Percentiles rank a stretch among this genome's conserved stretches.
phyloP scores from a whole-genome alignment of 2,329 filamentous ascomycete species.

The Xylaria hypoxylon region DNA sequence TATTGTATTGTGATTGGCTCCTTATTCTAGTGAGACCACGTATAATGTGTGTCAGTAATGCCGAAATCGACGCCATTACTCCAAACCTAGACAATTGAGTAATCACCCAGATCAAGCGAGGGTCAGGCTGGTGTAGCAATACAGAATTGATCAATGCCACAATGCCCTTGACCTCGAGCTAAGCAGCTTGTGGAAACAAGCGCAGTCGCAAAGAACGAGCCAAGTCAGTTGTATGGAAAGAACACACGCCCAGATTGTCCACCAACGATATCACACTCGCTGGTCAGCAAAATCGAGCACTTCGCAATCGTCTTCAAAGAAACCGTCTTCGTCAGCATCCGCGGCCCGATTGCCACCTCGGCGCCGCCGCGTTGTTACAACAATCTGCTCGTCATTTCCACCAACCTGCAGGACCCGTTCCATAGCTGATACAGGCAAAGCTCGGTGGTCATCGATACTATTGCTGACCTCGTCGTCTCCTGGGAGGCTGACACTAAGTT shows the following conservation, averaged over 20 bases:
- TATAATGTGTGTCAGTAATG: conserved; percentile 41
- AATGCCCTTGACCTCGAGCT: conserved; percentile 1
- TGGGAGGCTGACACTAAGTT: conserved; percentile 65
- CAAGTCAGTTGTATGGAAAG: conserved; percentile 25
- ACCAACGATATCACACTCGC: conserved; percentile 61
- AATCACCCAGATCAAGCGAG: conserved; percentile 40
- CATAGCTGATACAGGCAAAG: conserved; percentile 72
- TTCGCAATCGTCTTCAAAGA: conserved; percentile 94
- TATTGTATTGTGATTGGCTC: conserved; percentile 44
- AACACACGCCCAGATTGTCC: conserved; percentile 24
- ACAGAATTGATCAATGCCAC: conserved; percentile 9
- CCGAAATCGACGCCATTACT: conserved; percentile 46
- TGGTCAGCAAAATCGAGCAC: conserved; percentile 88
- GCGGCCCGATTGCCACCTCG: conserved; percentile 65
- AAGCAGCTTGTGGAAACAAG: conserved; percentile 11
- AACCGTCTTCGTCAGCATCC: conserved; percentile 74
- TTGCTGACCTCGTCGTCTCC: conserved; percentile 65
- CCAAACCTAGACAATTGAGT: conserved; percentile 42
- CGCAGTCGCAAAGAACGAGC: conserved; percentile 20
- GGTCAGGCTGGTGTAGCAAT: conserved; percentile 21
- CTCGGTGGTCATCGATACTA: conserved; percentile 66
- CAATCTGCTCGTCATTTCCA: conserved; percentile 78
- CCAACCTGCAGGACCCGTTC: conserved; percentile 70
- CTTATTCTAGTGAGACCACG: conserved; percentile 39
- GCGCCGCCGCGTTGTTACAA: conserved; percentile 82